Evolutionary conservation across 352 stramenopile species (phyloP).

Genomic region (Paralagenidium karlingii): DNA sequence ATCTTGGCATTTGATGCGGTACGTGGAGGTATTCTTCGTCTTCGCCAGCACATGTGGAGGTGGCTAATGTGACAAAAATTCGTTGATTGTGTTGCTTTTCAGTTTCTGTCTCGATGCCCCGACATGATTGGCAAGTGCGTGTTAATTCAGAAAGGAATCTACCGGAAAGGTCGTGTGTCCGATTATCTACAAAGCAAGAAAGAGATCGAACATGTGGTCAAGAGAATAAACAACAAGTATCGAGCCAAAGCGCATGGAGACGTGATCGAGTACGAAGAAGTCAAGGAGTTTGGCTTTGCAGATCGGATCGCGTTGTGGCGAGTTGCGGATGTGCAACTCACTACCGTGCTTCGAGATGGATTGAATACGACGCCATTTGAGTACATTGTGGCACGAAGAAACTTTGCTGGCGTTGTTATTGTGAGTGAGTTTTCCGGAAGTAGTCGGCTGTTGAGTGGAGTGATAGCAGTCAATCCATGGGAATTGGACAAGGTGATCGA

Average conservation of each 20-base stretch:
- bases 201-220: constrained; percentile 85
- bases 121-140: constrained; percentile 73
- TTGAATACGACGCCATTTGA: constrained; percentile 77
- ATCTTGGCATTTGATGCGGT: constrained; percentile 89
- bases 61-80: background rate
- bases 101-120: constrained; percentile 83
- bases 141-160: constrained; percentile 71
- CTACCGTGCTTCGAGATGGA: constrained; percentile 56
- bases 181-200: constrained; percentile 93
- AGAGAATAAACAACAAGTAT: constrained; percentile 88
- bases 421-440: constrained; percentile 96
- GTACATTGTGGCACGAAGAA: constrained; percentile 68
- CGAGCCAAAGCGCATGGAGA: constrained; percentile 22
- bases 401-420: constrained; percentile 81
- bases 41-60: too few relatives aligned
- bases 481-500: constrained; percentile 81
- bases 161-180: constrained; percentile 73
- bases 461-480: constrained; percentile 96
- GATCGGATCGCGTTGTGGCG: constrained; percentile 66
- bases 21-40: background rate
- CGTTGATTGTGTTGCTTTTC: background rate
- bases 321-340: constrained; percentile 63
- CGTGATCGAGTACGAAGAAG: constrained; percentile 68
- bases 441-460: constrained; percentile 90
- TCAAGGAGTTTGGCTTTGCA: constrained; percentile 51